Conservation (phyloP, 805 yeast species). For the Ogataea saltuana region DNA sequence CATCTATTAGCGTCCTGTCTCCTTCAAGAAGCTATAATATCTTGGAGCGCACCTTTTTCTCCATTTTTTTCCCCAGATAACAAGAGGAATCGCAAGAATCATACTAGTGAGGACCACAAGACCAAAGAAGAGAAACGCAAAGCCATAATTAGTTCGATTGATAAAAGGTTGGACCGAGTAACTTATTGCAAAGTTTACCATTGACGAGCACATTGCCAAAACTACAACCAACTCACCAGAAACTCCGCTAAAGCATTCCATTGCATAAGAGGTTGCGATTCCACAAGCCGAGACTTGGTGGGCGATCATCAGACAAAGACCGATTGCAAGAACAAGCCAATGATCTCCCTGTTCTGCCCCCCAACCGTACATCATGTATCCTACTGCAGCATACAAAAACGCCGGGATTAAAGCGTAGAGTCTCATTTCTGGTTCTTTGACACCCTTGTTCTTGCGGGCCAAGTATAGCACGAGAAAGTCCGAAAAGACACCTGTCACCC, state of each 20-base stretch:
- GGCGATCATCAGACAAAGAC: slow-evolving; percentile 17
- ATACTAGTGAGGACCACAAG: slow-evolving; percentile 39
- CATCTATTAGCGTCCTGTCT: slow-evolving; percentile 5
- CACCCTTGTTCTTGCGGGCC: slow-evolving; percentile 42
- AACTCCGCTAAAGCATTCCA: slow-evolving; percentile 18
- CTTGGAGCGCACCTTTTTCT: slow-evolving; percentile 30
- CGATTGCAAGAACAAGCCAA: slow-evolving; percentile 17
- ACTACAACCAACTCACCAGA: slow-evolving; percentile 19
- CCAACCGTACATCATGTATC: slow-evolving; percentile 23
- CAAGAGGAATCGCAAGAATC: slow-evolving; percentile 37
- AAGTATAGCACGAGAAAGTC: slow-evolving; percentile 35
- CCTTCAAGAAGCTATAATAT: slow-evolving; percentile 13
- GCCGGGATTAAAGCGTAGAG: slow-evolving; percentile 42
- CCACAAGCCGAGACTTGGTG: slow-evolving; percentile 20
- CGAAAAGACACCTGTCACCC: slow-evolving; percentile 40
- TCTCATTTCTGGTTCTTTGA: slow-evolving; percentile 46
- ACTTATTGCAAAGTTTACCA: slow-evolving; percentile 17
- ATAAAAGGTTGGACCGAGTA: slow-evolving; percentile 20
- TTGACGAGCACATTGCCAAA: slow-evolving; percentile 19
- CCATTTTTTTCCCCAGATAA: slow-evolving; percentile 40
- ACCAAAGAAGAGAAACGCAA: slow-evolving; percentile 32
- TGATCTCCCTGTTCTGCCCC: slow-evolving; percentile 15
- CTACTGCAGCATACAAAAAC: slow-evolving; percentile 13
- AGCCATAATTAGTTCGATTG: slow-evolving; percentile 17
- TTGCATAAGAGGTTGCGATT: slow-evolving; percentile 16